Conservation (phyloP, 129 eudicot genomes). For the Deinandra increscens region DNA sequence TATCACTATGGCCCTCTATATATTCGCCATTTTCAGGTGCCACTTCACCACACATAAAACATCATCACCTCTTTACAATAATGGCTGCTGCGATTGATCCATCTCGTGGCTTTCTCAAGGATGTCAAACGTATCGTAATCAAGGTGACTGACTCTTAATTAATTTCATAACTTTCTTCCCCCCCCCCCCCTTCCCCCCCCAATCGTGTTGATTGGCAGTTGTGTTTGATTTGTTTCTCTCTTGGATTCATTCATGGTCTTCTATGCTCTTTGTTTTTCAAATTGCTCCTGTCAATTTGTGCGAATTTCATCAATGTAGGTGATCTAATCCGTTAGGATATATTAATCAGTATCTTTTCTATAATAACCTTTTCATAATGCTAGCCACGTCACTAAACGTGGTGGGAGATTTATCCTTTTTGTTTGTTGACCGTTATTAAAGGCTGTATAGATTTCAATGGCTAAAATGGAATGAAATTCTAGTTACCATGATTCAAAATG, state of each 20-base stretch:
- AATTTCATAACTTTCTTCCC: not conserved
- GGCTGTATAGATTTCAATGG: conserved; percentile 8
- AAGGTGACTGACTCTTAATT: conserved; percentile 57
- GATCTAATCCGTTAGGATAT: not conserved
- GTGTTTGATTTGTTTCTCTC: conserved; percentile 9
- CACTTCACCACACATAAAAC: too few species aligned
- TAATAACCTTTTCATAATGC: too few species aligned
- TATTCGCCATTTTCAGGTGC: not conserved
- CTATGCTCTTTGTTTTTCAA: too few species aligned
- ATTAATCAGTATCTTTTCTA: not conserved
- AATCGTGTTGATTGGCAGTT: not conserved
- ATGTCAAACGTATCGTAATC: conserved; percentile 75
- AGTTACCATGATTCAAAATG: not conserved
- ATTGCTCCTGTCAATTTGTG: conserved; percentile 8
- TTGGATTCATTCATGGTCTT: too few species aligned
- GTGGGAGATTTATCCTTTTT: not conserved
- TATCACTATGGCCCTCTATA: too few species aligned
- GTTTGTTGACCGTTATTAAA: conserved; percentile 10
- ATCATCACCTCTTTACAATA: conserved; percentile 27
- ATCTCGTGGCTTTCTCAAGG: conserved; percentile 65
- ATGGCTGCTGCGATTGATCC: conserved; percentile 64
- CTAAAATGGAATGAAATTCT: not conserved
- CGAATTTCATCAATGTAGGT: conserved; percentile 3
- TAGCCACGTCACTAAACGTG: too few species aligned
- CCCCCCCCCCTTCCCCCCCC: too few species aligned